Evolutionary conservation across 441 rosid genomes (phyloP), one percentile per base, ranked within the genome.

Genomic region (Eruca vesicaria): DNA sequence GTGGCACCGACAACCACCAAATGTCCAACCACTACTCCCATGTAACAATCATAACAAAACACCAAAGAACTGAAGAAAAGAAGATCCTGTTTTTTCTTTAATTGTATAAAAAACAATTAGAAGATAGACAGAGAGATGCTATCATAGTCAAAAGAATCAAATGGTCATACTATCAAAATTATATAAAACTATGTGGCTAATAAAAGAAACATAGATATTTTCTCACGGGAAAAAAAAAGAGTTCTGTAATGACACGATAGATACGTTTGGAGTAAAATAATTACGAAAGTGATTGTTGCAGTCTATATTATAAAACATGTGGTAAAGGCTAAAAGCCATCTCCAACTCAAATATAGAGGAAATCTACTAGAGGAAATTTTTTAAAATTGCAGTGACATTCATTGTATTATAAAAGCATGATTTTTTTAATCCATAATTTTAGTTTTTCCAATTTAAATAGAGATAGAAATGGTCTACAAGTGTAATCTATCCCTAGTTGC

Each of bases 31-130:
- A 77, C 80, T 66, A 61, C 72, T 59, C 68, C 69, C 64, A 65
- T 59, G 72, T 71, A 76, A 28, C 72, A 35, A 77, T 77, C 80
- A 66, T 77, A 19, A 72, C 77, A 72, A 66, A 77, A 59, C 69
- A 66, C 77, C 73, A 66, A 50, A n/a, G n/a, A n/a, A n/a, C n/a
- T n/a, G n/a, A n/a, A n/a, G n/a, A n/a, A n/a, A n/a, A 77, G 58
- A 71, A 66, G 76, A 69, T 69, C 71, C 36, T 29, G 1, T 60
- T 50, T 26, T 26, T 35, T 26, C 57, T 75, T 35, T 41, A 43
- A n/a, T 68, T 60, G 20, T 29, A 33, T 59, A 8, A 7, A 1
- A 7, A 41, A 1, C 7, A 9, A 23, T 9, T 16, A 15, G 11
- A 19, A 14, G 45, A 61, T 18, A 21, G 10, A 21, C 9, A 55